Evolutionary conservation across 2,329 filamentous ascomycete species (phyloP), one percentile per base, ranked within the genome.

Genomic region (Stenocarpella maydis): DNA sequence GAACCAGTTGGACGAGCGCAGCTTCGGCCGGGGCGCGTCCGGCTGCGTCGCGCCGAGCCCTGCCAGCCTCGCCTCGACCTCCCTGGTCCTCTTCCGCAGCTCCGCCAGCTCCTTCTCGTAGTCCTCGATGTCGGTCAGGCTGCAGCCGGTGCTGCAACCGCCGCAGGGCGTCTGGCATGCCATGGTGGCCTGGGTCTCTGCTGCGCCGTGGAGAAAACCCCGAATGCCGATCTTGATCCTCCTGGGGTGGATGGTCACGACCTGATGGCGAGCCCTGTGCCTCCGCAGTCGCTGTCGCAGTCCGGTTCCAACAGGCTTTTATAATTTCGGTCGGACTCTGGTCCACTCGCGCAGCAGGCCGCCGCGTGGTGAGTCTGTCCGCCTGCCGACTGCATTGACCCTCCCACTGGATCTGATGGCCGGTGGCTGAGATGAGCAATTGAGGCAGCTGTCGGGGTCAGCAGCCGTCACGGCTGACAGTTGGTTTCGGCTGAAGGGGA

Each of bases 1-100:
- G 73, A 84, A 84, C 83, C 83, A 85, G 17, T 76, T 73, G 8
- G 79, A 74, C n/a, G 81, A 83, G 2, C 82, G 79, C 43, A 83
- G 74, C 71, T 55, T 67, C 15, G 67, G 69, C 53, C 64, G 39
- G 15, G 37, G n/a, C 2, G 63, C 61, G 15, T 49, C 47, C 47
- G 26, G 19, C 49, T 54, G 55, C 55, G 55, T 65, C 28, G 4
- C 63, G 6, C 64, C 21, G 63, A 70, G 55, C 50, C 69, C 60
- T 3, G 64, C 64, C 53, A 76, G 71, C 9, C 47, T 73, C 45
- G 71, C 71, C 69, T 76, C 72, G 14, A 76, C 70, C 65, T 76
- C 73, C 55, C 65, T 72, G 41, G 73, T 70, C 15, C 71, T 65
- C 15, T 71, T 69, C 19, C 70, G 71, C 2, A 76, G 74, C 37